Evolutionary conservation across 164 flowering plant species (phyloP).

Genomic region (Chimonanthus praecox): DNA sequence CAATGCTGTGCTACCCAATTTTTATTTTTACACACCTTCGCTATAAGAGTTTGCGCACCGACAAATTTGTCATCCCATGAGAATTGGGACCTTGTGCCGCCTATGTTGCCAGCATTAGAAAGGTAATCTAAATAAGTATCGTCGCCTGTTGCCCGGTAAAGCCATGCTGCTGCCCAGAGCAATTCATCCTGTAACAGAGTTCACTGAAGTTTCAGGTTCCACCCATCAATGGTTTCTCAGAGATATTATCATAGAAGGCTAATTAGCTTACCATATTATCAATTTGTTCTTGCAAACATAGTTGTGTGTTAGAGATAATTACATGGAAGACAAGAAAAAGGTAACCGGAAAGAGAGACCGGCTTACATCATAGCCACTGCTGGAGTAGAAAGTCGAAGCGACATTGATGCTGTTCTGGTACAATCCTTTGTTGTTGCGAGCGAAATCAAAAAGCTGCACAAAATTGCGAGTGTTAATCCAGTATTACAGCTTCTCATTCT

Average conservation of each 20-base stretch:
- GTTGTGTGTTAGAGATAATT: neutral
- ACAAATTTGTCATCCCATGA: slow-evolving; percentile 57
- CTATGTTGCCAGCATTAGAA: neutral
- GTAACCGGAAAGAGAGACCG: neutral
- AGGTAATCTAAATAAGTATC: slow-evolving; percentile 24
- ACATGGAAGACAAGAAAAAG: neutral
- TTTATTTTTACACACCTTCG: slow-evolving; percentile 28
- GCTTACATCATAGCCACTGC: slow-evolving; percentile 68
- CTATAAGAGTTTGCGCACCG: slow-evolving; percentile 39
- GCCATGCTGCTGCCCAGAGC: slow-evolving; percentile 82
- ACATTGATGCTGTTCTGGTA: slow-evolving; percentile 67
- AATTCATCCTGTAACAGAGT: slow-evolving; percentile 62
- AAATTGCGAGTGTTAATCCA: neutral
- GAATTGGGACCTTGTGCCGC: slow-evolving; percentile 32
- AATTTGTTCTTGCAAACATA: neutral
- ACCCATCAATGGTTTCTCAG: neutral
- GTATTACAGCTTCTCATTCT: too few relatives aligned
- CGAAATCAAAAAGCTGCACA: slow-evolving; percentile 48
- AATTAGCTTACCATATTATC: too few relatives aligned
- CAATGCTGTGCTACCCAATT: neutral
- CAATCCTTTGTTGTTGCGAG: slow-evolving; percentile 67
- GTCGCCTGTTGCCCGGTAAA: slow-evolving; percentile 36
- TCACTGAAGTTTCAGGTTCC: neutral
- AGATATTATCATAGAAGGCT: too few relatives aligned
- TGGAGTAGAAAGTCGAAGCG: slow-evolving; percentile 63